These are phyloP conservation scores for Neonectria sp. DNA, from an alignment of 2,329 filamentous ascomycete species.

Conservation along the genomic window DNA sequence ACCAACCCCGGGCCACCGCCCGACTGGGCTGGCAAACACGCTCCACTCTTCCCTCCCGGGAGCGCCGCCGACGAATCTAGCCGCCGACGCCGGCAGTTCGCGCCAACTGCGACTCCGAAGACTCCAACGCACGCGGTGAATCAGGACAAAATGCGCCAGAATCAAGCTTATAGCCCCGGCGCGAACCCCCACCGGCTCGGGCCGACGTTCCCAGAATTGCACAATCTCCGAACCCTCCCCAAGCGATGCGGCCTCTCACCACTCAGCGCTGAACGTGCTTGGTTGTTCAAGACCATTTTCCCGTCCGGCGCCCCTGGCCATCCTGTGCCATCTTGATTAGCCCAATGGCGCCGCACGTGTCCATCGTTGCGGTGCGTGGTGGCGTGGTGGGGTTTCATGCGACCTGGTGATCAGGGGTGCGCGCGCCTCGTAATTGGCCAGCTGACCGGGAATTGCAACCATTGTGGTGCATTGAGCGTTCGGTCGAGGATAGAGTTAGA, in stretches of 20 bases:
- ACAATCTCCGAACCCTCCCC: conserved; percentile 17
- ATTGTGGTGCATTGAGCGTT: conserved; percentile 36
- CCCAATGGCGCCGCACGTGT: conserved; percentile 40
- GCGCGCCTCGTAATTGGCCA: conserved; percentile 37
- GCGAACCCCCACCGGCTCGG: conserved; percentile 16
- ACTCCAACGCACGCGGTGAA: conserved; percentile 6
- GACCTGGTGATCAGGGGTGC: conserved; percentile 26
- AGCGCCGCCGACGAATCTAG: background rate
- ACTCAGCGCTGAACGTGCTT: conserved; percentile 11
- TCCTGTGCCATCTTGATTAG: conserved; percentile 29
- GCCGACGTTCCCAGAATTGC: conserved; percentile 19
- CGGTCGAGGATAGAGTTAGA: conserved; percentile 41
- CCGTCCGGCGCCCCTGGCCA: background rate
- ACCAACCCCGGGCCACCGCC: background rate
- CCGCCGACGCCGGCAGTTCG: conserved; percentile 4
- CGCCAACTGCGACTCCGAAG: background rate
- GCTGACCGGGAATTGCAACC: conserved; percentile 18
- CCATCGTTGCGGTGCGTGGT: conserved; percentile 25
- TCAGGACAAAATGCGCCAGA: background rate
- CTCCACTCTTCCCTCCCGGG: background rate
- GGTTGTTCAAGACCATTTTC: background rate
- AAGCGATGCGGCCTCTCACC: conserved; percentile 1
- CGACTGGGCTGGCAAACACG: background rate
- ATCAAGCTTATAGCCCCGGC: conserved; percentile 17
- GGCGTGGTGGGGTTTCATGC: conserved; percentile 37